Percentiles rank a stretch among this genome's conserved stretches.
Evolutionary conservation across 495 filamentous ascomycete genomes (phyloP).

Genomic region (Hypoxylon fuscum): DNA sequence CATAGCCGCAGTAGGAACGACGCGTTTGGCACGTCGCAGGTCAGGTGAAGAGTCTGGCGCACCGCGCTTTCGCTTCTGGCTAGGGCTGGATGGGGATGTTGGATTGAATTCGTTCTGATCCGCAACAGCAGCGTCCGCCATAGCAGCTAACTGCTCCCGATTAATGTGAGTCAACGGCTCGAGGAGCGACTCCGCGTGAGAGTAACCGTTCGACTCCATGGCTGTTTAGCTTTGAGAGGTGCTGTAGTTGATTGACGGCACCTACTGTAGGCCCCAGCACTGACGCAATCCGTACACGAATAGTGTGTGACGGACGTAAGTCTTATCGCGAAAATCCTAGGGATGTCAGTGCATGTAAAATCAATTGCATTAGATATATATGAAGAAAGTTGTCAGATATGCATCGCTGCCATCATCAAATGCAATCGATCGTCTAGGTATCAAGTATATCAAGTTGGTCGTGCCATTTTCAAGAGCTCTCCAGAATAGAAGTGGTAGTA

Average conservation of each 20-base stretch:
- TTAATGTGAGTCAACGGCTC: slow-evolving; percentile 44
- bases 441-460: neutral
- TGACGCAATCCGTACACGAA: slow-evolving; percentile 14
- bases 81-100: slow-evolving; percentile 45
- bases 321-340: slow-evolving; percentile 16
- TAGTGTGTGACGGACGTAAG: slow-evolving; percentile 8
- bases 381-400: slow-evolving; percentile 13
- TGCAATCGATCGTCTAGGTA: neutral
- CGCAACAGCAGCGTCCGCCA: slow-evolving; percentile 56
- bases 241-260: slow-evolving; percentile 32
- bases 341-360: slow-evolving; percentile 14
- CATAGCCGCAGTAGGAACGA: slow-evolving; percentile 51
- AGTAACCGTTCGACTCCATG: slow-evolving; percentile 47
- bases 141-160: slow-evolving; percentile 45
- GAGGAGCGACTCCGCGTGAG: slow-evolving; percentile 44
- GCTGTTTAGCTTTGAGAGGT: slow-evolving; percentile 21
- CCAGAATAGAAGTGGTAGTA: neutral
- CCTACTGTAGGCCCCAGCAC: slow-evolving; percentile 30
- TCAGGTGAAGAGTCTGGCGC: slow-evolving; percentile 54
- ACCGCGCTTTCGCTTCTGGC: slow-evolving; percentile 58
- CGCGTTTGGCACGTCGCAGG: slow-evolving; percentile 55
- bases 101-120: slow-evolving; percentile 49
- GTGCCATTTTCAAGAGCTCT: neutral
- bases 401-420: slow-evolving; percentile 23
- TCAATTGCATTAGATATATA: neutral